phyloP scores from a whole-genome alignment of 306 rosid species.

The Glycine latifolia region DNA sequence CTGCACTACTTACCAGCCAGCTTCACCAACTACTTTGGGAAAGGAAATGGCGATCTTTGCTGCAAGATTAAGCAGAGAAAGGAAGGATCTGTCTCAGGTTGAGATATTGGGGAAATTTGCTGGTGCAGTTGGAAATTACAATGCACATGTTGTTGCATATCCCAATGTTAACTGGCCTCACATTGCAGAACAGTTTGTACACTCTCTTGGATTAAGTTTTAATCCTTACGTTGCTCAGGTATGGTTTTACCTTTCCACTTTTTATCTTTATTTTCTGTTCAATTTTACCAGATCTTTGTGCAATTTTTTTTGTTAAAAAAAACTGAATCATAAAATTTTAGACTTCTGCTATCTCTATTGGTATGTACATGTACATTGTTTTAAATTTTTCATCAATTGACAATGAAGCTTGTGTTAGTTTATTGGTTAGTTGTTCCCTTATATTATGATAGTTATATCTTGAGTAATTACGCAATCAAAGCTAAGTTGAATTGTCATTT shows the following conservation, averaged over 20 bases:
- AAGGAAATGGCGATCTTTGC: constrained; percentile 97
- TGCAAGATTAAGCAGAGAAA: constrained; percentile 77
- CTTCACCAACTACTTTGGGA: constrained; percentile 94
- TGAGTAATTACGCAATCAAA: constrained; percentile 1
- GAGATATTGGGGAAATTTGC: constrained; percentile 90
- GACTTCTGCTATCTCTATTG: constrained; percentile 3
- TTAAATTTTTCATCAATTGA: not conserved
- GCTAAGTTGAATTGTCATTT: not conserved
- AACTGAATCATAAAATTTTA: constrained; percentile 6
- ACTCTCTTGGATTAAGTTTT: constrained; percentile 78
- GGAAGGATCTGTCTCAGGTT: constrained; percentile 67
- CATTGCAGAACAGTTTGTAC: constrained; percentile 75
- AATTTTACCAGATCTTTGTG: not conserved
- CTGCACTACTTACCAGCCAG: constrained; percentile 62
- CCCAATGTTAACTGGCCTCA: constrained; percentile 77
- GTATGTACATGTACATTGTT: not conserved
- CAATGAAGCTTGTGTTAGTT: not conserved
- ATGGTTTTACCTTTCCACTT: constrained; percentile 25
- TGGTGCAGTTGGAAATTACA: constrained; percentile 97
- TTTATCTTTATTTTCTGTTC: constrained; percentile 1
- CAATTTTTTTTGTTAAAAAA: not conserved
- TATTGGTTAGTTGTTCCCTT: not conserved
- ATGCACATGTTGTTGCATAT: constrained; percentile 91
- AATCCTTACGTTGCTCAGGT: constrained; percentile 89
- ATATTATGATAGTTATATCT: constrained; percentile 12